Evolutionary conservation across 192 early-diverging fungal genomes (phyloP).

Genomic region (Coemansia sp.): DNA sequence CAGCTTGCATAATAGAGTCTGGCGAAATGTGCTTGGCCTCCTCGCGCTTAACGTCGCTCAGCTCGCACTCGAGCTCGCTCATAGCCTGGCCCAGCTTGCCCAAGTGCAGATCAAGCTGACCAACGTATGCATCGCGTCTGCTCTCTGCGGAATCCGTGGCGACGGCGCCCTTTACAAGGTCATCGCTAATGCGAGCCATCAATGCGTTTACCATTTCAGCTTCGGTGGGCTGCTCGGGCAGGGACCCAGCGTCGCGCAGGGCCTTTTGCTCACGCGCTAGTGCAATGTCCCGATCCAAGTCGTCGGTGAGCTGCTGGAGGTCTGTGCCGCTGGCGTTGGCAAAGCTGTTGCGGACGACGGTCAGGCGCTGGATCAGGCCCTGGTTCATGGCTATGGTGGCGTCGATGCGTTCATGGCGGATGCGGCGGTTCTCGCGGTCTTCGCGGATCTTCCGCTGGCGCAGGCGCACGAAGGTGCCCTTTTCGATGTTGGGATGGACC

Average conservation of each 20-base stretch:
- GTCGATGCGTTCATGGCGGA: conserved; percentile 55
- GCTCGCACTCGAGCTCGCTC: conserved; percentile 48
- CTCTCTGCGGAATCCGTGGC: conserved; percentile 19
- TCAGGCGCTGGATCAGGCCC: conserved; percentile 32
- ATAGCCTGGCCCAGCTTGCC: conserved; percentile 37
- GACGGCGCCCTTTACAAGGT: conserved; percentile 21
- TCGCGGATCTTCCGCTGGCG: conserved; percentile 85
- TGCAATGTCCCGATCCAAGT: conserved; percentile 26
- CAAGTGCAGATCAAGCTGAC: conserved; percentile 43
- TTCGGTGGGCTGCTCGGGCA: conserved; percentile 29
- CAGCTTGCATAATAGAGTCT: conserved; percentile 64
- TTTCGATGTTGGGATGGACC: conserved; percentile 93
- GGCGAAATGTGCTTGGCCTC: conserved; percentile 66
- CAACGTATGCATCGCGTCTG: conserved; percentile 37
- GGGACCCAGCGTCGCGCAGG: conserved; percentile 27
- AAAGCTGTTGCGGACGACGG: conserved; percentile 18
- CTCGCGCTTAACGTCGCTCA: conserved; percentile 58
- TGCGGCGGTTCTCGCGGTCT: conserved; percentile 69
- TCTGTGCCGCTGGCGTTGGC: not conserved
- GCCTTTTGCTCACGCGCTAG: conserved; percentile 49
- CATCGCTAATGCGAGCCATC: conserved; percentile 48
- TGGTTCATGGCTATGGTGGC: conserved; percentile 31
- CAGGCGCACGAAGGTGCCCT: conserved; percentile 85
- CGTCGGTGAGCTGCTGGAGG: conserved; percentile 12
- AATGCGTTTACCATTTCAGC: conserved; percentile 56